Base-by-base conservation (phyloP, 2,329 filamentous ascomycete species). In the Hypoxylon sp. region DNA sequence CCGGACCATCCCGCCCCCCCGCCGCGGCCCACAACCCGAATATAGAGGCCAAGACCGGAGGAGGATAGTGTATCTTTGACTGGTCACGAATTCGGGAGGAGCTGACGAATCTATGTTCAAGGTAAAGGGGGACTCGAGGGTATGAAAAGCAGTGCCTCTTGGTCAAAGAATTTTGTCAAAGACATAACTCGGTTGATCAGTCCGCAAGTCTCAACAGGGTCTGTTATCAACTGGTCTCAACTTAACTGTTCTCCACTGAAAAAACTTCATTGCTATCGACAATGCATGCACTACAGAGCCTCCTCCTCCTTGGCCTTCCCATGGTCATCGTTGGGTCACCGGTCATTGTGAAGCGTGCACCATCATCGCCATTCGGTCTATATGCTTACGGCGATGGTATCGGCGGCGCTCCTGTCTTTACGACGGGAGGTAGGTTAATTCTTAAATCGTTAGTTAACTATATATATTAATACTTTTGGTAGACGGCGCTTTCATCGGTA, bases 301-400 rank as follows among this genome's bases (percentile, higher is more conserved):
- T 73, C 26, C 33, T 67, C 19, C 52, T 70, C 46, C 61, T 71
- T 56, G 50, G 65, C 48, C 37, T 72, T 29, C 67, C 71, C 9
- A 29, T 63, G 29, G 59, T 17, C 44, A 24, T 67, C 24, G 54
- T 46, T n/a, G 70, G 54, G 47, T 59, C 68, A 14, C 46, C 66
- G 2, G 44, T 50, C 8, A 1, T 67, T 4, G 51, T 51, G 17
- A 47, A 64, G 42, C 66, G 70, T 19, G 57, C 67, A 5, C 70
- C 73, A 1, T 53, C 44, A 14, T 14, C 39, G 1, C 61, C 64
- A 1, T 77, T 77, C 61, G 62, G 57, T n/a, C 50, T 76, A 2
- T 77, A 74, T 19, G 75, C 72, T 19, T 77, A 76, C 46, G 74
- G 75, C 19, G 47, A 68, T 22, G 72, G 70, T n/a, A 76, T 77